These are phyloP conservation scores for Citeromyces siamensis DNA, from an alignment of 1,139 yeast species.

Conservation along the genomic window DNA sequence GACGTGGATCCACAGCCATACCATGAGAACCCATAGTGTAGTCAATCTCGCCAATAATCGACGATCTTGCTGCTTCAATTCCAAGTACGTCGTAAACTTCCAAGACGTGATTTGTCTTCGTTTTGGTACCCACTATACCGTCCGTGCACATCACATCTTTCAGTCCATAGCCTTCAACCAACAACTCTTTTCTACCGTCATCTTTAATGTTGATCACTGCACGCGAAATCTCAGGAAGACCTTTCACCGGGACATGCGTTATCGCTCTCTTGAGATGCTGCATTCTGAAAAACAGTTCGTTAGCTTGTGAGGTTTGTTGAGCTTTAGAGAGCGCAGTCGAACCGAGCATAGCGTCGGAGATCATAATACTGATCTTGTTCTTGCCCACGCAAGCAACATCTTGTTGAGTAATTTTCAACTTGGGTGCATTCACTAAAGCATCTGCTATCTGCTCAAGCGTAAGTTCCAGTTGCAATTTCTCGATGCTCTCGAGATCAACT, in stretches of 20 bases:
- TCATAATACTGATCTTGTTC: constrained; percentile 67
- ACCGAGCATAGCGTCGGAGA: constrained; percentile 40
- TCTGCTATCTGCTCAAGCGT: constrained; percentile 75
- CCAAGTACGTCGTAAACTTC: constrained; percentile 89
- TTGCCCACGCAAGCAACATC: constrained; percentile 63
- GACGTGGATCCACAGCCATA: constrained; percentile 99
- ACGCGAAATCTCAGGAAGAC: constrained; percentile 80
- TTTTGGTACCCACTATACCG: constrained; percentile 84
- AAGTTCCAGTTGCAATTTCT: constrained; percentile 79
- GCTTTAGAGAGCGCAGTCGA: constrained; percentile 21
- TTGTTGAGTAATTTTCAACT: constrained; percentile 64
- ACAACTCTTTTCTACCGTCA: constrained; percentile 75
- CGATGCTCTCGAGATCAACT: constrained; percentile 76
- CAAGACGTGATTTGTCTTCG: constrained; percentile 83
- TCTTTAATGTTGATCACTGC: constrained; percentile 93
- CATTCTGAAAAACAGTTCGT: constrained; percentile 71
- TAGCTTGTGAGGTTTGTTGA: constrained; percentile 25
- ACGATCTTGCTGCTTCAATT: constrained; percentile 93
- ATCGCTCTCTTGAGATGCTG: constrained; percentile 79
- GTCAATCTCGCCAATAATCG: constrained; percentile 89
- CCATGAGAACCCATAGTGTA: constrained; percentile 99
- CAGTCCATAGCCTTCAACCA: constrained; percentile 96
- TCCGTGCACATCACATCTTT: constrained; percentile 96
- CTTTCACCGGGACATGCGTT: constrained; percentile 86
- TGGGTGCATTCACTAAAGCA: constrained; percentile 79